These are phyloP conservation scores for Rhododendron simsii DNA, from an alignment of 148 eudicot genomes.

Conservation along the genomic window DNA sequence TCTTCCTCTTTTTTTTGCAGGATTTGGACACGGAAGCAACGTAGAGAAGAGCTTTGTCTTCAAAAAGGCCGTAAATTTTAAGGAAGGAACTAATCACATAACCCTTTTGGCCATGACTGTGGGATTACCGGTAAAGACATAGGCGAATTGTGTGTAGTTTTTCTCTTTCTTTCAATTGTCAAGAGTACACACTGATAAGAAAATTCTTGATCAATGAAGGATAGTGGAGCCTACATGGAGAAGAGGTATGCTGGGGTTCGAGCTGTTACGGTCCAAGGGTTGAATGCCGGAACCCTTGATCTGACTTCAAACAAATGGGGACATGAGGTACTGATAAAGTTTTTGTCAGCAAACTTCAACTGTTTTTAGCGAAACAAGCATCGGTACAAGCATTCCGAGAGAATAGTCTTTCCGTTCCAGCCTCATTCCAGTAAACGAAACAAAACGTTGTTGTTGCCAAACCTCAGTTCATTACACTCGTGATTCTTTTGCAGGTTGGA, in stretches of 20 bases:
- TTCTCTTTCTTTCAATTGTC: too few relatives aligned
- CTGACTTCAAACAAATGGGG: slow-evolving; percentile 55
- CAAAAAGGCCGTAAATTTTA: slow-evolving; percentile 28
- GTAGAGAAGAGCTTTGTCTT: slow-evolving; percentile 38
- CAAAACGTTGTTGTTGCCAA: background rate
- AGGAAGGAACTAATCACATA: slow-evolving; percentile 33
- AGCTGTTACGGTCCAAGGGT: slow-evolving; percentile 47
- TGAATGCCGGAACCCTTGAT: slow-evolving; percentile 75
- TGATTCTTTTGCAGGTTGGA: slow-evolving; percentile 33
- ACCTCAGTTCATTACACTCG: background rate
- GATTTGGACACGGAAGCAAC: slow-evolving; percentile 46
- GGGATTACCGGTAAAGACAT: slow-evolving; percentile 45
- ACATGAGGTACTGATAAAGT: slow-evolving; percentile 43
- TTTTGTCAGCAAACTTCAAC: background rate
- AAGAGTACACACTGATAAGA: background rate
- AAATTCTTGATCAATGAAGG: slow-evolving; percentile 28
- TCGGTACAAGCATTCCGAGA: background rate
- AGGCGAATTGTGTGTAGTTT: background rate
- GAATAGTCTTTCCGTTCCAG: background rate
- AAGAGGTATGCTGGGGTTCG: slow-evolving; percentile 66
- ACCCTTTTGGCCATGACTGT: slow-evolving; percentile 30
- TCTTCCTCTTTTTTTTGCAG: slow-evolving; percentile 7
- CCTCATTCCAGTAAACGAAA: background rate
- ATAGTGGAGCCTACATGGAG: slow-evolving; percentile 88
- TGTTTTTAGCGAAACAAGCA: background rate